Base-by-base conservation (phyloP, 2,329 filamentous ascomycete genomes). In the Botrytis squamosa region DNA sequence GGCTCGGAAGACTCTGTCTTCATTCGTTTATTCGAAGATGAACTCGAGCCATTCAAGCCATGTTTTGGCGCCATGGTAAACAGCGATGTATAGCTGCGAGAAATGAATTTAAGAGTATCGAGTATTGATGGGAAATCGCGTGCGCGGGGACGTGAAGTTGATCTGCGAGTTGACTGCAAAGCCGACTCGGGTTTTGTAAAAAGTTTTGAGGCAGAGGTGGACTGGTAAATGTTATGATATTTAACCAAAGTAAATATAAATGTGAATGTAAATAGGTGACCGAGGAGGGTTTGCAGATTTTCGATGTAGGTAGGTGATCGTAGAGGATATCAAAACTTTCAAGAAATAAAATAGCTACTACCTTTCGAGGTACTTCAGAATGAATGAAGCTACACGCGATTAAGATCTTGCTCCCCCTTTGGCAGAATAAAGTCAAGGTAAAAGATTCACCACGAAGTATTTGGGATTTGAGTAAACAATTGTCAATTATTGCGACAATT, bases 61-160 rank as follows among this genome's bases (percentile, higher is more conserved):
- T 77, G 78, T 74, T 80, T 80, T n/a, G 77, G 78, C 44, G 79
- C 77, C 79, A 80, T 80, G 44, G n/a, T 60, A 42, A 73, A 69
- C 29, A 46, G 67, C 40, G 60, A 22, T 20, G 29, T 68, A 22
- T 38, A 68, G 36, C 14, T 16, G 36, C 22, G 36, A 44, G 18
- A 36, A 7, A 25, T 42, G 14, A n/a, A 18, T 57, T 9, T 12
- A 33, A 0, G 29, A 68, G 36, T 29, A 3, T 68, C 36, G 65
- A 29, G 65, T 57, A 62, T 63, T 22, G 16, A 42, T 40, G 22
- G 9, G 2, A 36, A 55, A 3, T 36, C 22, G 46, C 33, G 46
- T 36, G 65, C 49, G 66, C 36, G 49, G n/a, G 55, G 49, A 69
- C 40, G n/a, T 29, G 20, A 57, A 57, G 46, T 67, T 52, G 33